Percentiles rank a stretch among this genome's conserved stretches.
Conservation (phyloP, 768 basidiomycete genomes). For the Lyophyllum decastes region DNA sequence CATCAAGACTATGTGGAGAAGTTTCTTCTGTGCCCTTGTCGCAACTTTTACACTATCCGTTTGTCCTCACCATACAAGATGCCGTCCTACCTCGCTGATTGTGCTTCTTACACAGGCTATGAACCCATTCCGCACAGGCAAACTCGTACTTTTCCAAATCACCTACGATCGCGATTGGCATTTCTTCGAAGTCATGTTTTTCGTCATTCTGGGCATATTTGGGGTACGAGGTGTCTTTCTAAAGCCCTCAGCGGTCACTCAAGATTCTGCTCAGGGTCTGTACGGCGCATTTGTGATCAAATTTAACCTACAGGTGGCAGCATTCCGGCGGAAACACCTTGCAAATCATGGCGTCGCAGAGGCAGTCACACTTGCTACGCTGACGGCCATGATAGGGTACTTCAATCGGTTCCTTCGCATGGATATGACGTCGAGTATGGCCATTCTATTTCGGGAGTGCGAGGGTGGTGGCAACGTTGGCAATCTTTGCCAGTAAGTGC, state of each 20-base stretch:
- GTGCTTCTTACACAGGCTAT: no score
- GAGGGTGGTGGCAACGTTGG: conserved; percentile 88
- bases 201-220: conserved; percentile 92
- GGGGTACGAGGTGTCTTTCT: conserved; percentile 63
- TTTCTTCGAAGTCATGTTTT: conserved; percentile 98
- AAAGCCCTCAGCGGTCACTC: conserved; percentile 10
- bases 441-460: conserved; percentile 93
- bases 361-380: conserved; percentile 80
- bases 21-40: conserved; percentile 95
- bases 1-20: conserved; percentile 98
- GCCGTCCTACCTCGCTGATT: no score
- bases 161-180: conserved; percentile 99
- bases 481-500: conserved; percentile 92
- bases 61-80: no score
- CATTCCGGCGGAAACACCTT: conserved; percentile 91
- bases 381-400: conserved; percentile 92
- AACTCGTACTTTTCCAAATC: conserved; percentile 96
- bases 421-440: conserved; percentile 97
- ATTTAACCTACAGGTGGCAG: conserved; percentile 93
- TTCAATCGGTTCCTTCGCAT: conserved; percentile 93
- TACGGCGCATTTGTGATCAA: conserved; percentile 98
- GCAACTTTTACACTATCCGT: conserved; percentile 96
- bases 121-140: conserved; percentile 98
- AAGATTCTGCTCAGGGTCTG: conserved; percentile 64
- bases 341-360: conserved; percentile 84